Evolutionary conservation across 371 early-diverging fungal genomes (phyloP).

Genomic region (Rhizopus arrhizus): DNA sequence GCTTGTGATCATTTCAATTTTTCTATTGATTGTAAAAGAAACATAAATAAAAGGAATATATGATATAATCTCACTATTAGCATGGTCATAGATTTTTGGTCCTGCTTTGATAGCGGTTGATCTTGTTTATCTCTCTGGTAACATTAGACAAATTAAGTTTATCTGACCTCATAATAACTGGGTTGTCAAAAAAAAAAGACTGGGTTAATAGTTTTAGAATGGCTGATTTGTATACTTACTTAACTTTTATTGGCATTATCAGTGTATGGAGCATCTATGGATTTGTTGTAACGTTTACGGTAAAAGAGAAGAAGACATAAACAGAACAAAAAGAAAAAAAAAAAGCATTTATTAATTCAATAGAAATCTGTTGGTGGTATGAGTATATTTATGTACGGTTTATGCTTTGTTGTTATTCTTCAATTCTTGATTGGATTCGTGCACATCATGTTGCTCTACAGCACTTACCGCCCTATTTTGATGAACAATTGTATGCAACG

Average conservation of each 20-base stretch:
- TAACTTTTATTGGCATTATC: slow-evolving; percentile 23
- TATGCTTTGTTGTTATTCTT: slow-evolving; percentile 8
- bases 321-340: too few relatives aligned
- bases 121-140: slow-evolving; percentile 19
- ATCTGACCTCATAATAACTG: slow-evolving; percentile 3
- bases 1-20: background rate
- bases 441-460: slow-evolving; percentile 26
- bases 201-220: slow-evolving; percentile 18
- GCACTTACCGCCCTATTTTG: slow-evolving; percentile 14
- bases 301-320: background rate
- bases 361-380: slow-evolving; percentile 19
- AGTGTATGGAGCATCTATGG: slow-evolving; percentile 30
- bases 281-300: slow-evolving; percentile 9
- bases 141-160: slow-evolving; percentile 24
- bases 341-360: too few relatives aligned
- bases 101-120: slow-evolving; percentile 56
- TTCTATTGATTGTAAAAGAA: too few relatives aligned
- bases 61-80: slow-evolving; percentile 12
- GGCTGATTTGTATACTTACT: slow-evolving; percentile 27
- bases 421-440: slow-evolving; percentile 25
- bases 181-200: slow-evolving; percentile 41
- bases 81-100: slow-evolving; percentile 63
- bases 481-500: slow-evolving; percentile 31
- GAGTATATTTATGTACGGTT: slow-evolving; percentile 10
- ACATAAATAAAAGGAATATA: background rate